Base-by-base conservation (phyloP, 345 rosid species). In the Populus davidiana region DNA sequence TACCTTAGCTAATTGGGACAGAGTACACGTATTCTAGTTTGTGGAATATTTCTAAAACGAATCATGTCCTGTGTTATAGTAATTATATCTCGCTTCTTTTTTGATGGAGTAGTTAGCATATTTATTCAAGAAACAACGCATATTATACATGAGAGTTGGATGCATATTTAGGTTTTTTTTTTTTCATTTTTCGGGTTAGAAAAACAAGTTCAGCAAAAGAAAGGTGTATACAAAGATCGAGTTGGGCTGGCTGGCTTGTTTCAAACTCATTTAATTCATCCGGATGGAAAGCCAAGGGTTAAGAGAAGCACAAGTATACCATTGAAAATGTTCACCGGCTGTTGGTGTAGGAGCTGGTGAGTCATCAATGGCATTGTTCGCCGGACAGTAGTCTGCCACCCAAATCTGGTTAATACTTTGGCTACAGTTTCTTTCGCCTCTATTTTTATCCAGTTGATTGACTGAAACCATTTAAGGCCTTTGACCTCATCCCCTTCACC, bases 261-360 rank as follows among this genome's bases (percentile, higher is more conserved):
- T 36, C 50, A 73, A 49, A 39, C 62, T 69, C 41, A 44, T 50
- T 31, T 33, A 68, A 41, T 69, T 86, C 85, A 81, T 65, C 75
- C 77, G 18, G 89, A 82, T 56, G 90, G 90, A 85, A 69, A 89
- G 93, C 94, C 94, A 91, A 31, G 92, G 94, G 78, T 89, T 89
- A 33, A 94, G 94, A 2, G 94, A 89, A 69, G 85, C 81, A 69
- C 90, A 91, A 21, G 88, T 84, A 75, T 89, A 91, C 2, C 96
- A 90, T 84, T 86, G 88, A 79, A 90, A 91, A 74, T 90, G 88
- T 75, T 86, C 92, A 70, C 89, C 89, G 44, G 90, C 87, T 4
- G 93, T 88, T 41, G 96, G 92, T 56, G 94, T 91, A 35, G 91
- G 69, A 76, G 91, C 93, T 16, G 92, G 96, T 2, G 93, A 90